phyloP scores from a whole-genome alignment of 495 filamentous ascomycete genomes.

The Aspergillus ostianus region DNA sequence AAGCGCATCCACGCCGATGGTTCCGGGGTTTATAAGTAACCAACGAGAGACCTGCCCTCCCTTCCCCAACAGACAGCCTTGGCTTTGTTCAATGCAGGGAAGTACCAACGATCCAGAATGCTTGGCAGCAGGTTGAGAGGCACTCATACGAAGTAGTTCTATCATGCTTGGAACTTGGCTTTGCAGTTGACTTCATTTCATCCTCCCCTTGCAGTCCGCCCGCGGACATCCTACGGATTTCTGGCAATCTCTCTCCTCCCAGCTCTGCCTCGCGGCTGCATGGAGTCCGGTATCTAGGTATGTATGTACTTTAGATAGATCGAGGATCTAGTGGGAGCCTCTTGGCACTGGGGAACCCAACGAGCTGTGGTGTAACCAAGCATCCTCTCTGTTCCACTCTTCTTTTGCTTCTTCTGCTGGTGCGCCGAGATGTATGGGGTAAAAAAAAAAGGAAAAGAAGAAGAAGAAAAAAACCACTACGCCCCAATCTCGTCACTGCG shows the following conservation, averaged over 20 bases:
- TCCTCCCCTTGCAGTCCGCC: too few relatives aligned
- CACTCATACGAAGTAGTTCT: not conserved
- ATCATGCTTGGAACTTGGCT: not conserved
- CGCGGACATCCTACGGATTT: too few relatives aligned
- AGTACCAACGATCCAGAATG: conserved; percentile 20
- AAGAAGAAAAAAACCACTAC: not conserved
- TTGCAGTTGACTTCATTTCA: too few relatives aligned
- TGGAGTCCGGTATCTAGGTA: not conserved
- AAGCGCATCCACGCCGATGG: conserved; percentile 7
- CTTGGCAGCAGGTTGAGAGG: conserved; percentile 25
- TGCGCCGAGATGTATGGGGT: too few relatives aligned
- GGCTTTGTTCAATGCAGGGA: conserved; percentile 13
- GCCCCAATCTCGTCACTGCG: not conserved
- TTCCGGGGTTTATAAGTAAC: not conserved
- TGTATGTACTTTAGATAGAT: not conserved
- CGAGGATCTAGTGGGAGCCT: not conserved
- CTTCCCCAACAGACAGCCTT: not conserved
- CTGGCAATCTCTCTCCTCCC: too few relatives aligned
- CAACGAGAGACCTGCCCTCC: not conserved
- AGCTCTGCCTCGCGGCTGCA: too few relatives aligned
- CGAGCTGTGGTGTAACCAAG: not conserved
- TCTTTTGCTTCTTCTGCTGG: too few relatives aligned
- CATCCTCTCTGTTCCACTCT: not conserved
- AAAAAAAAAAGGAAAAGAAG: too few relatives aligned
- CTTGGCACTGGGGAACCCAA: not conserved